Base-by-base conservation (phyloP, 805 yeast genomes). In the Nakazawaea wickerhamii region DNA sequence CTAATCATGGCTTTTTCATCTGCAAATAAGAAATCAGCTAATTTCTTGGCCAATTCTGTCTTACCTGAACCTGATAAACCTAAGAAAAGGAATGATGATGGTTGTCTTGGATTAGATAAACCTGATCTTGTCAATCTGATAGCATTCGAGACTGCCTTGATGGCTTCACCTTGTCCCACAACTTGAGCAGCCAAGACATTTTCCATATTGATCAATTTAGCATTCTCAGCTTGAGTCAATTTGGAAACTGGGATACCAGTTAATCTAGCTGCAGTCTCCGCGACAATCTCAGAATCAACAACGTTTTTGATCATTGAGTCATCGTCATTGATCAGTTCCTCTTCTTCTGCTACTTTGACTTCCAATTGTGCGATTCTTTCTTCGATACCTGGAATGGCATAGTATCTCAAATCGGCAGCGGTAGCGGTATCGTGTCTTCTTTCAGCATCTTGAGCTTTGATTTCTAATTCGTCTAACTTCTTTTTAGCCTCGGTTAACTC, bases 1-100 rank as follows among this genome's bases (percentile, higher is more conserved):
- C 99, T 82, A 59, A 93, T 85, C 87, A 93, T 91, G 38, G 96
- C 95, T 65, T 81, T 84, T 61, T 91, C 97, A 60, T 93, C 98
- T 40, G 95, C 86, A 67, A 93, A 93, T 57, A 93, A 73, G 70
- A 93, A 93, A 0, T 95, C 96, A 9, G 99, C 98, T 20, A 93
- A 75, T 57, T 90, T 93, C 77, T 93, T 93, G 19, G 99, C 98
- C 53, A 93, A 73, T 64, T 93, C 98, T 7, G 99, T 93, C 73
- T 93, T 93, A 77, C 99, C 99, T 5, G 96, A 88, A 55, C 99
- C 99, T 2, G 96, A 86, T 47, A 91, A 75, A 47, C 99, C 99
- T 48, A 95, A 70, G 75, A 93, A 93, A 58, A 93, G 59, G 75
- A 93, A 93, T 11, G 96, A 86, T 0, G 98, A 88, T 5, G 99